A percentile compares a stretch with the other conserved stretches of the same genome.
Evolutionary conservation across 176 grass and related monocot genomes (phyloP).

Genomic region (Aegilops bicornis): DNA sequence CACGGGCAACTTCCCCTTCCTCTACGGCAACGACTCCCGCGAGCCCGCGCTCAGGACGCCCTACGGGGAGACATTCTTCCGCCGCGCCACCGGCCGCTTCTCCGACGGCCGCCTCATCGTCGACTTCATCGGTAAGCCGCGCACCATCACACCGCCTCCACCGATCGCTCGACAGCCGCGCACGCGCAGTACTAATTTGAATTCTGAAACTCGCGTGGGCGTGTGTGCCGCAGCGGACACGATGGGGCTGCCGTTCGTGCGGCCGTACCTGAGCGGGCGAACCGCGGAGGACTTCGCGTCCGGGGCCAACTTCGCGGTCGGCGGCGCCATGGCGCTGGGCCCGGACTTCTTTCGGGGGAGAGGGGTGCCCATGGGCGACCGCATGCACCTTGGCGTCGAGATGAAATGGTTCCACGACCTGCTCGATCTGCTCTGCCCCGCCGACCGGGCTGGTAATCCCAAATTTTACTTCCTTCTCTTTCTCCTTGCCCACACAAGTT

Average conservation of each 20-base stretch:
- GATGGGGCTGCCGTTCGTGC: slow-evolving; percentile 52
- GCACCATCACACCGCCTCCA: background rate
- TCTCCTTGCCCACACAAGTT: background rate
- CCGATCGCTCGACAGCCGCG: background rate
- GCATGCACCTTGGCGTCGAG: slow-evolving; percentile 59
- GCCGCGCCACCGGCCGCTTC: slow-evolving; percentile 70
- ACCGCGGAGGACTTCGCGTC: slow-evolving; percentile 44
- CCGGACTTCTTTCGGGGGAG: slow-evolving; percentile 57
- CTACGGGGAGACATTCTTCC: slow-evolving; percentile 82
- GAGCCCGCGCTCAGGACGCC: slow-evolving; percentile 43
- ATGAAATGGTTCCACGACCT: slow-evolving; percentile 75
- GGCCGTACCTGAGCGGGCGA: slow-evolving; percentile 53
- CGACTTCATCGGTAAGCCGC: slow-evolving; percentile 68
- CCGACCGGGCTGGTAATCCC: slow-evolving; percentile 24
- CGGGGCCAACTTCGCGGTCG: slow-evolving; percentile 88
- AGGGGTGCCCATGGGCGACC: slow-evolving; percentile 51
- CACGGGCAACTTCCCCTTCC: slow-evolving; percentile 64
- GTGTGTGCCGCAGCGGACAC: slow-evolving; percentile 41
- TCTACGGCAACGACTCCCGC: slow-evolving; percentile 29
- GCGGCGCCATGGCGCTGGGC: slow-evolving; percentile 68
- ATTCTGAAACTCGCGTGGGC: background rate
- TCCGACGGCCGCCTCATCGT: slow-evolving; percentile 67
- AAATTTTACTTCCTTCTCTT: background rate
- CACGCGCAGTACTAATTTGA: background rate
- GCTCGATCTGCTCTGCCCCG: slow-evolving; percentile 41